Conservation (phyloP, 208 protist species). For the Wallacemonas sp. region DNA sequence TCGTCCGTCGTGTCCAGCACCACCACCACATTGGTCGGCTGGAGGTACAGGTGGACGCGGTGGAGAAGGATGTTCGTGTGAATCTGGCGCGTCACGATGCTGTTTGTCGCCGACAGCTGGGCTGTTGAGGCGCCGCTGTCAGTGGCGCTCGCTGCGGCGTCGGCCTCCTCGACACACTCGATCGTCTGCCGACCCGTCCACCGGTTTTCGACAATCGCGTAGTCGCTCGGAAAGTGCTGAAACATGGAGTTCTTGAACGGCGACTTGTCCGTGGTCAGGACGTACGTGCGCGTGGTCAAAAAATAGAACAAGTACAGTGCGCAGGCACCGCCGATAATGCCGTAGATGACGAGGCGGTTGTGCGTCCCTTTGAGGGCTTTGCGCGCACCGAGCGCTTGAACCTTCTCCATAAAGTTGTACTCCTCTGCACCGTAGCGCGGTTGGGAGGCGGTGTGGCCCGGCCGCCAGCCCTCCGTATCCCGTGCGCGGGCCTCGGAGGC, state of each 20-base stretch:
- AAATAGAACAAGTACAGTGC: conserved; percentile 48
- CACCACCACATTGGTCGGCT: conserved; percentile 45
- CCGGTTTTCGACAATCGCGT: conserved; percentile 63
- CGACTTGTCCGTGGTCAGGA: conserved; percentile 59
- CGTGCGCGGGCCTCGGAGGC: not conserved
- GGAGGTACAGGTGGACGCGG: conserved; percentile 67
- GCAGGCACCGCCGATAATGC: conserved; percentile 20
- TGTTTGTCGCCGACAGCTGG: not conserved
- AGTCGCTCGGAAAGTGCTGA: conserved; percentile 69
- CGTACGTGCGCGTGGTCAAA: conserved; percentile 66
- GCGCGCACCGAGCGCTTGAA: conserved; percentile 31
- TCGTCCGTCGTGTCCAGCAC: conserved; percentile 47
- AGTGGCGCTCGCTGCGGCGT: not conserved
- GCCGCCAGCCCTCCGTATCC: not conserved
- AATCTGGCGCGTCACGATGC: conserved; percentile 23
- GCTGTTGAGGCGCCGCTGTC: not conserved
- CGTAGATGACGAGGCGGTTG: conserved; percentile 31
- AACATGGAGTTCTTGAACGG: conserved; percentile 49
- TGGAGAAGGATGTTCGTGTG: conserved; percentile 61
- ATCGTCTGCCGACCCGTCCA: conserved; percentile 32
- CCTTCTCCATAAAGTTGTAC: conserved; percentile 51
- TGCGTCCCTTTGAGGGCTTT: conserved; percentile 29
- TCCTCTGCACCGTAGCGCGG: conserved; percentile 29
- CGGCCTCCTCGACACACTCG: not conserved
- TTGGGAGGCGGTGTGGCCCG: not conserved